Percentiles rank a stretch among this genome's conserved stretches.
Evolutionary conservation across 805 yeast species (phyloP).

Genomic region (Starmerella vaccinii): DNA sequence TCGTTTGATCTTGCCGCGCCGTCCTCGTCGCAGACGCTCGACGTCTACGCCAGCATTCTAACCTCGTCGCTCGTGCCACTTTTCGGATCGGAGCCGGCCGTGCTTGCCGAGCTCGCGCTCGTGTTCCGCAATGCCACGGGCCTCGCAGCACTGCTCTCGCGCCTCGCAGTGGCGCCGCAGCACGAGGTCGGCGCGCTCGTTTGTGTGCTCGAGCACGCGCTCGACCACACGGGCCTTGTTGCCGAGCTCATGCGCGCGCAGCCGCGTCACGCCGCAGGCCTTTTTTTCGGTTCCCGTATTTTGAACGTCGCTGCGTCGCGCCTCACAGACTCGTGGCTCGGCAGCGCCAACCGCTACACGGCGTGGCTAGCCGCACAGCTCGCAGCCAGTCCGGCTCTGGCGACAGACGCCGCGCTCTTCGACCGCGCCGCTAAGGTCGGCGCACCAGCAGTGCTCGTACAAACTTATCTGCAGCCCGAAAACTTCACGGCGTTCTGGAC

Average conservation of each 20-base stretch:
- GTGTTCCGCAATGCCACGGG: conserved; percentile 14
- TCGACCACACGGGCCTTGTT: neutral
- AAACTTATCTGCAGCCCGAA: conserved; percentile 10
- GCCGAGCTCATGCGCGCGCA: neutral
- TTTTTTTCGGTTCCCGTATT: conserved; percentile 20
- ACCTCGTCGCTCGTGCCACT: conserved; percentile 2
- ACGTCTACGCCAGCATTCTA: conserved; percentile 11
- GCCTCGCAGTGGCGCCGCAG: conserved; percentile 2
- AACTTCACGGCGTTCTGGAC: neutral
- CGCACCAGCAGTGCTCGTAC: conserved; percentile 16
- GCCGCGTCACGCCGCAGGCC: neutral
- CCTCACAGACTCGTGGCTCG: conserved; percentile 16
- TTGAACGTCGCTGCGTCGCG: conserved; percentile 6
- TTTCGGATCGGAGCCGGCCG: neutral
- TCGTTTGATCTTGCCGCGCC: neutral
- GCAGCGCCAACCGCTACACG: conserved; percentile 18
- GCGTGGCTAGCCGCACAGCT: conserved; percentile 24
- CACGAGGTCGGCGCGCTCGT: conserved; percentile 5
- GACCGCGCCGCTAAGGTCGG: conserved; percentile 25
- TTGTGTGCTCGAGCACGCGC: conserved; percentile 2
- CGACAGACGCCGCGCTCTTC: conserved; percentile 13
- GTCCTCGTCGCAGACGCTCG: conserved; percentile 6
- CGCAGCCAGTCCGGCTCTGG: conserved; percentile 1
- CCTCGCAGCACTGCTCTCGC: conserved; percentile 13
- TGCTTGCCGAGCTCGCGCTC: neutral